Evolutionary conservation across 1,284 basidiomycete genomes (phyloP).

Genomic region (Naganishia sp.): DNA sequence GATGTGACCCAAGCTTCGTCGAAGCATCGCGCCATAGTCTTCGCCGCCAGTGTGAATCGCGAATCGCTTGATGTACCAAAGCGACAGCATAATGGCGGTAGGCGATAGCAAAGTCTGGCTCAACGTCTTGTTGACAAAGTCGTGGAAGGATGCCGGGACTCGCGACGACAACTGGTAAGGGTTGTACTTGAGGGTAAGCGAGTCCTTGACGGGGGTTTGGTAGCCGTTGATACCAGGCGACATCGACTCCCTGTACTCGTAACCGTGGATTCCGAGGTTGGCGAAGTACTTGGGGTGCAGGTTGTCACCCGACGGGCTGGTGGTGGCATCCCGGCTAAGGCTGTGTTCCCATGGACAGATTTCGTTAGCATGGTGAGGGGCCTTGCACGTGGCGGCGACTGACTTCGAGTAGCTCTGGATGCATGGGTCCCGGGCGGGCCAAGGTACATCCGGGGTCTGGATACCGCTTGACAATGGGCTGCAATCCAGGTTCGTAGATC

Average conservation of each 20-base stretch:
- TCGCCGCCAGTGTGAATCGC: conserved; percentile 64
- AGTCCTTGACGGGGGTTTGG: conserved; percentile 25
- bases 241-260: conserved; percentile 23
- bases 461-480: conserved; percentile 7
- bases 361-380: conserved; percentile 15
- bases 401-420: conserved; percentile 20
- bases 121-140: conserved; percentile 44
- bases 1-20: conserved; percentile 59
- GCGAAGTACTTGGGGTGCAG: conserved; percentile 26
- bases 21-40: conserved; percentile 64
- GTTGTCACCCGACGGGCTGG: conserved; percentile 25
- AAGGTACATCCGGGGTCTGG: conserved; percentile 23
- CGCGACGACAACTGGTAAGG: conserved; percentile 34
- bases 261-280: conserved; percentile 26
- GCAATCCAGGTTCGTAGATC: conserved; percentile 1
- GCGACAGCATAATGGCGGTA: conserved; percentile 71
- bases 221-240: conserved; percentile 20
- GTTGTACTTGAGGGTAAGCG: conserved; percentile 29
- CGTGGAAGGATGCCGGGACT: conserved; percentile 37
- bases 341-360: conserved; percentile 20
- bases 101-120: conserved; percentile 70
- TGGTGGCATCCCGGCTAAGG: conserved; percentile 9
- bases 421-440: conserved; percentile 16
- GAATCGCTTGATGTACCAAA: conserved; percentile 79
- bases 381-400: conserved; percentile 8